Base-by-base conservation (phyloP, 2,329 filamentous ascomycete genomes). In the Cladosporium sp. region DNA sequence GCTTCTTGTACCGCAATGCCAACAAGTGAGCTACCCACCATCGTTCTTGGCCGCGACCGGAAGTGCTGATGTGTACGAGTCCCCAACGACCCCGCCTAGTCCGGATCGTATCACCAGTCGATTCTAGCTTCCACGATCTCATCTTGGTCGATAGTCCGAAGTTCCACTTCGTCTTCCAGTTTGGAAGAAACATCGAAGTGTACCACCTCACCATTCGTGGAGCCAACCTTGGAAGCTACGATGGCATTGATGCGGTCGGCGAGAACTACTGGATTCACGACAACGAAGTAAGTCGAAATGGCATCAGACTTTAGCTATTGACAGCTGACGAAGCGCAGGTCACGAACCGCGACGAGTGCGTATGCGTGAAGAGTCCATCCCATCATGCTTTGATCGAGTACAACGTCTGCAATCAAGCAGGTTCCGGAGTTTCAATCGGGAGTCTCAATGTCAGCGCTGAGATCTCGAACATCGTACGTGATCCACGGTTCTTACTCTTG, bases 201-300 rank as follows among this genome's bases (percentile, higher is more conserved):
- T 53, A 53, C 26, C 49, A 53, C n/a, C 25, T 53, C 2, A 53
- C 49, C 49, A 30, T 53, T n/a, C 49, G 49, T 53, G 49, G 49
- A 18, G 49, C 49, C 13, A 53, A 53, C 30, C 49, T 53, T 11
- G 49, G 49, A 30, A 53, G 49, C 49, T 53, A 53, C 18, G 49
- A 53, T 18, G 49, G 49, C 18, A 53, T 53, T 53, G 49, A 53
- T 28, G 49, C 49, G 16, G 25, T 53, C 11, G 49, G 49, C 25
- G 49, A 53, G 49, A 53, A 53, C 14, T 53, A 53, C 49, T 53
- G 49, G 49, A 53, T 53, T 28, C 49, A 53, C 16, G 49, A 53
- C 5, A 53, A 53, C 26, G 49, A 53, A 21, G 49, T 53, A 26
- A 53, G 25, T n/a, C 5, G 7, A 11, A 46, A 21, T 46, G 5